These are phyloP conservation scores for Lavandula angustifolia DNA, from an alignment of 257 asterid species.

Conservation along the genomic window DNA sequence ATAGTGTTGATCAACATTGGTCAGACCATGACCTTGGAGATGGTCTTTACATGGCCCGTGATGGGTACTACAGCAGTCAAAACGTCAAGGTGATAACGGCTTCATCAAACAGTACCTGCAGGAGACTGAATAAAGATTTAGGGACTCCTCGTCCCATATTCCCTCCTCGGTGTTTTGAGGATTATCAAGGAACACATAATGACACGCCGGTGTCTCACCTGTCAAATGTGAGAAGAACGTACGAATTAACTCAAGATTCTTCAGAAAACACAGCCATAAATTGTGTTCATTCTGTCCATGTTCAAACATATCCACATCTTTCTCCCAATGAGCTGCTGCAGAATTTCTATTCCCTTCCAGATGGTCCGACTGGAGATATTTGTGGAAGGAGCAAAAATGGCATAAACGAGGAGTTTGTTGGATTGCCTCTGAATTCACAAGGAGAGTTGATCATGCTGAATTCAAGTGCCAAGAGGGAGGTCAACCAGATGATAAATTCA, in stretches of 20 bases:
- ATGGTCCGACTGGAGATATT: constrained; percentile 33
- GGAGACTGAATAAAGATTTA: constrained; percentile 36
- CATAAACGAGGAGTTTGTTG: constrained; percentile 40
- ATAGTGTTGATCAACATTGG: constrained; percentile 26
- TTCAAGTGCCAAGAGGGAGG: constrained; percentile 41
- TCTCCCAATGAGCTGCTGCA: constrained; percentile 45
- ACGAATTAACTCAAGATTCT: constrained; percentile 29
- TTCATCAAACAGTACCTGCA: constrained; percentile 29
- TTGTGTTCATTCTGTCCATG: constrained; percentile 37
- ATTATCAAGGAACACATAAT: constrained; percentile 39
- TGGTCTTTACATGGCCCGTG: constrained; percentile 34
- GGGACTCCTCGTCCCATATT: constrained; percentile 35
- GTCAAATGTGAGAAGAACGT: constrained; percentile 25
- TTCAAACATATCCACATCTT: constrained; percentile 42
- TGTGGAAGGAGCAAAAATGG: constrained; percentile 33
- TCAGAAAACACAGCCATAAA: constrained; percentile 31
- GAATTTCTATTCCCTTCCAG: constrained; percentile 35
- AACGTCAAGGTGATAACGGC: constrained; percentile 28
- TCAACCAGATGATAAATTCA: constrained; percentile 39
- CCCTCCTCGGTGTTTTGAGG: constrained; percentile 41
- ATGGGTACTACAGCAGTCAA: constrained; percentile 28
- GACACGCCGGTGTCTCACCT: constrained; percentile 35
- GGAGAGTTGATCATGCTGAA: constrained; percentile 56
- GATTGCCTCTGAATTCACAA: constrained; percentile 76
- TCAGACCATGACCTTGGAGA: constrained; percentile 30